phyloP scores from a whole-genome alignment of 2,329 filamentous ascomycete species.

The Fonsecaea nubica region DNA sequence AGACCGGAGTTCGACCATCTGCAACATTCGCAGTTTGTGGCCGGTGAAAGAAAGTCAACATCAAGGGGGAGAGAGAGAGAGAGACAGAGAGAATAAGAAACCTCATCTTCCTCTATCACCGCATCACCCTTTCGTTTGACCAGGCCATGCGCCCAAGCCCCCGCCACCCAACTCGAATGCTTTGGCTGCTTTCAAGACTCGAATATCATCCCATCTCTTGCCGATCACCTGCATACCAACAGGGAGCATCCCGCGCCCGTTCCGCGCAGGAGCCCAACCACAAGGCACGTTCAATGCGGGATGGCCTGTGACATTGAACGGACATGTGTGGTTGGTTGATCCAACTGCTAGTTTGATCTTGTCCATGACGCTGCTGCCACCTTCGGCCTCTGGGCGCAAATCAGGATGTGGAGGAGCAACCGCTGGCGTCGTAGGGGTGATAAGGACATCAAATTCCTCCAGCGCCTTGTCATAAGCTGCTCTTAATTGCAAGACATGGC shows the following conservation, averaged over 20 bases:
- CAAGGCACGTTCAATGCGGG: slow-evolving; percentile 58
- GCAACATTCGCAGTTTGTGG: background rate
- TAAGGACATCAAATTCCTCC: slow-evolving; percentile 54
- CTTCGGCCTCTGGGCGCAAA: slow-evolving; percentile 36
- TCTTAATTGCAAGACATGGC: slow-evolving; percentile 55
- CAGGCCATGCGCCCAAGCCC: slow-evolving; percentile 31
- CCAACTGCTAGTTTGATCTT: slow-evolving; percentile 55
- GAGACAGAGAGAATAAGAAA: too few species aligned
- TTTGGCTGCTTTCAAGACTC: slow-evolving; percentile 43
- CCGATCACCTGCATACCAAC: slow-evolving; percentile 64
- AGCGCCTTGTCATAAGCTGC: slow-evolving; percentile 57
- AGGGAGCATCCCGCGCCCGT: slow-evolving; percentile 51
- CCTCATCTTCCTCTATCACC: too few species aligned
- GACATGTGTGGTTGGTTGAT: slow-evolving; percentile 53
- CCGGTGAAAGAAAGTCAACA: background rate
- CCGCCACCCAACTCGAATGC: slow-evolving; percentile 42
- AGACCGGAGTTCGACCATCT: background rate
- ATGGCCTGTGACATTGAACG: slow-evolving; percentile 61
- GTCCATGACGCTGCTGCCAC: slow-evolving; percentile 46
- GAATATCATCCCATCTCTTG: slow-evolving; percentile 42
- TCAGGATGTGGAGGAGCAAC: slow-evolving; percentile 53
- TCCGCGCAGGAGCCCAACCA: slow-evolving; percentile 47
- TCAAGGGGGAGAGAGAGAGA: too few species aligned
- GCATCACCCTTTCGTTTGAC: background rate
- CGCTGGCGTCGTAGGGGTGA: slow-evolving; percentile 57